Evolutionary conservation across 2,329 filamentous ascomycete genomes (phyloP), one percentile per base, ranked within the genome.

Genomic region (Curvularia sp.): DNA sequence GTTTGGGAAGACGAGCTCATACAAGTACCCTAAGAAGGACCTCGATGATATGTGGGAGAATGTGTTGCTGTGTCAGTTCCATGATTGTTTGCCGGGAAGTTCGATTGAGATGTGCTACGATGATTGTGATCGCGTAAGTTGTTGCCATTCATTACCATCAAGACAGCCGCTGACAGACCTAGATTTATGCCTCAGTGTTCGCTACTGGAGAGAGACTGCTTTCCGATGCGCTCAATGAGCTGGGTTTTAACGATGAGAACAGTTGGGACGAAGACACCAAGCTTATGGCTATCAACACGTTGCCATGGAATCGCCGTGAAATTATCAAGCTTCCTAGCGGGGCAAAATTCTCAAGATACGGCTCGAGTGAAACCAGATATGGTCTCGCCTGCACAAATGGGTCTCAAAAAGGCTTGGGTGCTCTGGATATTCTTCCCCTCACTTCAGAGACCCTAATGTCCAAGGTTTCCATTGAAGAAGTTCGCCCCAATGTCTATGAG

Each of bases 31-130:
- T 9, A 97, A 96, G 79, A 87, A 90, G 73, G 87, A 95, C n/a
- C 89, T 99, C 54, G 95, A 99, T 73, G 85, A 89, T 56, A 96
- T 99, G 88, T 99, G 95, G 95, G 94, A 98, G 80, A 84, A 86
- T 54, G 89, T 94, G 3, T 83, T 98, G 23, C 86, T 98, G 25
- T 98, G 94, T 66, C 95, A 99, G 72, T 99, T 99, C 83, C 95
- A 99, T 66, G 95, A 99, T 74, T 98, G 95, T 74, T 83, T 99
- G 50, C 95, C 95, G 0, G 95, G 95, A 55, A 97, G 92, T 74
- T 91, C 88, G 32, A 98, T 99, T 68, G 93, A 96, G 77, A 97
- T 98, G 93, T 97, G 93, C 77, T 98, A 98, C 70, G 92, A 96
- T 75, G 95, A 99, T 74, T 96, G 93, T 3, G 90, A 97, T 73